Evolutionary conservation across 2,329 filamentous ascomycete genomes (phyloP).

Genomic region (Penicillium nordicum): DNA sequence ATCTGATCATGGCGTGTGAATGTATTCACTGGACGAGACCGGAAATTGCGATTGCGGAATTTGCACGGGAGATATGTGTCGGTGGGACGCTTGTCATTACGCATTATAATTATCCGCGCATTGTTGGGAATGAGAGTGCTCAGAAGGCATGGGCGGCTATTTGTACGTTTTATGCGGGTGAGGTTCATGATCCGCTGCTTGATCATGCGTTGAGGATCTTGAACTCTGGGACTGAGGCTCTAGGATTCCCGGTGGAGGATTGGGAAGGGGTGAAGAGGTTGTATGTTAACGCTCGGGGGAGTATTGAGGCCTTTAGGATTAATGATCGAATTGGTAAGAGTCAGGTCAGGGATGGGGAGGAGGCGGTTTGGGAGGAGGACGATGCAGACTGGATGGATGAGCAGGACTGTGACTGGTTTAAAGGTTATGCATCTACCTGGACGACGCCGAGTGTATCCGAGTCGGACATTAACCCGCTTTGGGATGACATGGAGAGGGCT

Average conservation of each 20-base stretch:
- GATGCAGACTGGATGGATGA: slow-evolving; percentile 2
- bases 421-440: slow-evolving; percentile 4
- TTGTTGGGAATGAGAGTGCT: slow-evolving; percentile 2
- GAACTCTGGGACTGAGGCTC: background rate
- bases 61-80: background rate
- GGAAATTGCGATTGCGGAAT: background rate
- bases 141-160: slow-evolving; percentile 1
- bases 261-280: slow-evolving; percentile 1
- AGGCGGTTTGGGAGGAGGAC: slow-evolving; percentile 3
- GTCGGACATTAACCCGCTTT: background rate
- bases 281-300: slow-evolving; percentile 2
- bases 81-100: slow-evolving; percentile 2
- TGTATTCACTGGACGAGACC: slow-evolving; percentile 7
- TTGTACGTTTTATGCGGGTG: background rate
- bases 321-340: background rate
- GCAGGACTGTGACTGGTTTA: slow-evolving; percentile 6
- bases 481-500: slow-evolving; percentile 4
- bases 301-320: slow-evolving; percentile 1
- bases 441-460: slow-evolving; percentile 1
- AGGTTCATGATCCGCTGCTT: background rate
- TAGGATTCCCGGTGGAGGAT: background rate
- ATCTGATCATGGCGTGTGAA: slow-evolving; percentile 4
- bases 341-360: background rate
- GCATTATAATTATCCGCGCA: slow-evolving; percentile 4
- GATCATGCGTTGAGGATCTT: slow-evolving; percentile 5